phyloP scores from a whole-genome alignment of 768 basidiomycete genomes.

The Dendrothele bispora region DNA sequence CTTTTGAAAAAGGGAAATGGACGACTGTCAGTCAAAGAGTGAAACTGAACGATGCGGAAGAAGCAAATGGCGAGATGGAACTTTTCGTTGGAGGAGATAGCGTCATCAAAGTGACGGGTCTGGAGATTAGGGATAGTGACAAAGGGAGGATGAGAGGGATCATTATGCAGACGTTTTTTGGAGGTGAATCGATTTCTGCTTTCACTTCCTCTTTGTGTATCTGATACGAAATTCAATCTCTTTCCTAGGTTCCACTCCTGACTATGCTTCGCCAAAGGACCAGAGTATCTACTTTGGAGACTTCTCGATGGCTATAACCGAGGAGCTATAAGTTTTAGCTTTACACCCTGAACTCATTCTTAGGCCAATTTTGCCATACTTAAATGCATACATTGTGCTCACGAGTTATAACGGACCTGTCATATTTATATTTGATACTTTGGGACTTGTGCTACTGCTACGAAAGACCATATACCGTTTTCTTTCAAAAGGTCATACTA shows the following conservation, averaged over 20 bases:
- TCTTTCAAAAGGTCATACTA: too few species aligned
- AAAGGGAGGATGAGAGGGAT: background rate
- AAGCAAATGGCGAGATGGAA: conserved; percentile 55
- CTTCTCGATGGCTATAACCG: conserved; percentile 63
- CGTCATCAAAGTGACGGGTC: conserved; percentile 13
- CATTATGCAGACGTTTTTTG: background rate
- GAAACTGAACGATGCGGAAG: conserved; percentile 54
- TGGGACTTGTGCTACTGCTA: too few species aligned
- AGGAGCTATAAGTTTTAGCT: conserved; percentile 37
- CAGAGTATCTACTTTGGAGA: conserved; percentile 69
- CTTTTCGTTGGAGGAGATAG: conserved; percentile 46
- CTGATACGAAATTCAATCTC: background rate
- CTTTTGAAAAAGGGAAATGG: conserved; percentile 50
- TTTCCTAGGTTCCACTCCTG: conserved; percentile 38
- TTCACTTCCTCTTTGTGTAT: conserved; percentile 12
- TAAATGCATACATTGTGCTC: too few species aligned
- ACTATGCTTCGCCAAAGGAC: conserved; percentile 60
- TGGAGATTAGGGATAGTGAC: background rate
- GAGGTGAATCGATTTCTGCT: background rate
- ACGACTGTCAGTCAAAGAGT: conserved; percentile 52
- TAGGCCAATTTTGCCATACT: too few species aligned
- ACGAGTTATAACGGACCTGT: too few species aligned
- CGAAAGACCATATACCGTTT: too few species aligned
- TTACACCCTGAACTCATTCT: too few species aligned
- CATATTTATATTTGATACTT: too few species aligned